Percentiles rank a stretch among this genome's conserved stretches.
phyloP scores from a whole-genome alignment of 345 rosid species.

The Erodium maritimum region DNA sequence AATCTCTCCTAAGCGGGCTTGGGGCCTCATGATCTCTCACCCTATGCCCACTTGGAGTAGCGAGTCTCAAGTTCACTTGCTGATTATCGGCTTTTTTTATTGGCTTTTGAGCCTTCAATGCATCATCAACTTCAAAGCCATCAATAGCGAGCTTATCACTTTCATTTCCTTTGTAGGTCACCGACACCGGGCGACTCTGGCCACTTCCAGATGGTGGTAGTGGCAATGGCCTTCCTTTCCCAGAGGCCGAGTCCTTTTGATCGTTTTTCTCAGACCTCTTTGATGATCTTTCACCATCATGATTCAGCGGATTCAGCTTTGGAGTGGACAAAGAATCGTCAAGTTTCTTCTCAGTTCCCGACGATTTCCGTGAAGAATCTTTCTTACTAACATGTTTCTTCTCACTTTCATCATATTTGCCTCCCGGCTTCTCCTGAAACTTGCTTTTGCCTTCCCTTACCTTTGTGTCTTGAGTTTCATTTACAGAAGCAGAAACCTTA shows the following conservation, averaged over 20 bases:
- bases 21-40: slow-evolving; percentile 40
- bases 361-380: too few species aligned
- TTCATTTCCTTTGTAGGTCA: slow-evolving; percentile 26
- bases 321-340: slow-evolving; percentile 19
- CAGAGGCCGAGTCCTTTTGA: slow-evolving; percentile 27
- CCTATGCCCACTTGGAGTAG: slow-evolving; percentile 41
- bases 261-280: slow-evolving; percentile 23
- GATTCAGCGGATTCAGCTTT: slow-evolving; percentile 31
- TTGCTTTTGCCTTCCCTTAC: slow-evolving; percentile 30
- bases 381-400: too few species aligned
- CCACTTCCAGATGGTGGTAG: slow-evolving; percentile 33
- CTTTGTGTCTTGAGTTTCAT: slow-evolving; percentile 26
- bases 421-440: slow-evolving; percentile 24
- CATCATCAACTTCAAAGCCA: slow-evolving; percentile 25
- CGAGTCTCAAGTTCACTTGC: slow-evolving; percentile 27
- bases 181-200: slow-evolving; percentile 24
- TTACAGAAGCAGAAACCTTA: slow-evolving; percentile 22
- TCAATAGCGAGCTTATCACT: slow-evolving; percentile 12
- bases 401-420: slow-evolving; percentile 26
- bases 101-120: slow-evolving; percentile 26
- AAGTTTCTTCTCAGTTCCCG: slow-evolving; percentile 32
- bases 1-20: slow-evolving; percentile 65
- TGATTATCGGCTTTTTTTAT: slow-evolving; percentile 31
- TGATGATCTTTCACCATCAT: slow-evolving; percentile 22
- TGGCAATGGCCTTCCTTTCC: slow-evolving; percentile 26